Evolutionary conservation across 306 rosid species (phyloP).

Genomic region (Cajanus cajan): DNA sequence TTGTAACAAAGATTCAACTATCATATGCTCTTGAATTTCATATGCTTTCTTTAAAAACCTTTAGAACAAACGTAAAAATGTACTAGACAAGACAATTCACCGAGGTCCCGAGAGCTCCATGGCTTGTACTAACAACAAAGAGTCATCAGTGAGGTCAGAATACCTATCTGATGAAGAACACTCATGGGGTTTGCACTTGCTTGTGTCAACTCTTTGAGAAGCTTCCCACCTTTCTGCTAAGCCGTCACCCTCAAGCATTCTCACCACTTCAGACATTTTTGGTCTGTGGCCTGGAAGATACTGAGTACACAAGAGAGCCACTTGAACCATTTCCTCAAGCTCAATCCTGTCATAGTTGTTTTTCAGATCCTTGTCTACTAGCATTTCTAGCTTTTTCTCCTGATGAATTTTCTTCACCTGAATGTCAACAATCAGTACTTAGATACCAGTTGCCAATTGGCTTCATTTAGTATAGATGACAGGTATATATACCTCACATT

Average conservation of each 20-base stretch:
- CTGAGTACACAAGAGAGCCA: conserved; percentile 53
- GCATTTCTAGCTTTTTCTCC: conserved; percentile 51
- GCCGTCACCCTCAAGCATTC: conserved; percentile 62
- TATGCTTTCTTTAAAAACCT: conserved; percentile 25
- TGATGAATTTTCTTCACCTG: conserved; percentile 52
- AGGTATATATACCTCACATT: no score
- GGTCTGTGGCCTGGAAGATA: conserved; percentile 53
- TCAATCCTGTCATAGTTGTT: conserved; percentile 49
- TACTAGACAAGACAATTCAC: conserved; percentile 34
- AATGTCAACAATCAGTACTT: background rate
- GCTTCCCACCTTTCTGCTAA: conserved; percentile 57
- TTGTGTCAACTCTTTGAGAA: conserved; percentile 40
- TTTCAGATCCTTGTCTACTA: conserved; percentile 53
- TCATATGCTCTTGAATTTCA: conserved; percentile 38
- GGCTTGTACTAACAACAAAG: conserved; percentile 85
- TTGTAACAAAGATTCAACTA: conserved; percentile 44
- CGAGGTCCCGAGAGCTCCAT: conserved; percentile 99
- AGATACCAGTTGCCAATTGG: background rate
- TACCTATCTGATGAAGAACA: conserved; percentile 53
- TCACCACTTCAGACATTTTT: conserved; percentile 51
- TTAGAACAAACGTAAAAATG: background rate
- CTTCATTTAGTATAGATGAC: no score
- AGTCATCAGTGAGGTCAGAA: conserved; percentile 93
- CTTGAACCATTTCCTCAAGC: conserved; percentile 55
- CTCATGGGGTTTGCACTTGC: conserved; percentile 39